These are phyloP conservation scores for Auriscalpium vulgare DNA, from an alignment of 768 basidiomycete species.

Conservation along the genomic window DNA sequence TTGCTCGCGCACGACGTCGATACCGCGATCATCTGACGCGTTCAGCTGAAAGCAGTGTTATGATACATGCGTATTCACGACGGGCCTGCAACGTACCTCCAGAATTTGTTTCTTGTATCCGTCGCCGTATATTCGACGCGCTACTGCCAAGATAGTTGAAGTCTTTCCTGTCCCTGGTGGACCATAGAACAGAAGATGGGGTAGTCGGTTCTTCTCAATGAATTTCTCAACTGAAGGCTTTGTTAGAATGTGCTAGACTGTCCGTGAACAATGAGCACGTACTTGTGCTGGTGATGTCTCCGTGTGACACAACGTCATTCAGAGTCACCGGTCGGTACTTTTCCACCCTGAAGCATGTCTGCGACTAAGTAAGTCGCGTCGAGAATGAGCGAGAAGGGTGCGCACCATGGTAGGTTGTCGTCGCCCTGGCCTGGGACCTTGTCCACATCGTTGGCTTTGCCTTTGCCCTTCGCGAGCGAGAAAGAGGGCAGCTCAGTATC, in stretches of 20 bases:
- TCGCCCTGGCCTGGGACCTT: conserved; percentile 29
- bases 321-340: conserved; percentile 91
- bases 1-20: conserved; percentile 97
- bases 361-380: conserved; percentile 3
- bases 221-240: conserved; percentile 78
- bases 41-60: conserved; percentile 55
- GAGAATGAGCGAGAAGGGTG: conserved; percentile 4
- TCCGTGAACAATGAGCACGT: conserved; percentile 21
- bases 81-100: conserved; percentile 47
- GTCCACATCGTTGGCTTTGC: conserved; percentile 43
- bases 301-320: conserved; percentile 93
- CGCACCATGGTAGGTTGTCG: conserved; percentile 83
- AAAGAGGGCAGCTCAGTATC: conserved; percentile 32
- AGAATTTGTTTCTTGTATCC: conserved; percentile 88
- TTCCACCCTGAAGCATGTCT: conserved; percentile 60
- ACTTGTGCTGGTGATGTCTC: conserved; percentile 95
- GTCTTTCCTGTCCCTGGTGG: conserved; percentile 99
- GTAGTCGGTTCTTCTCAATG: conserved; percentile 88
- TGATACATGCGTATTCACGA: background rate
- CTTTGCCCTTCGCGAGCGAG: conserved; percentile 58
- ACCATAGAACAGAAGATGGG: conserved; percentile 94
- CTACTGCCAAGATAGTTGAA: conserved; percentile 92
- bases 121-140: conserved; percentile 85
- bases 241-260: background rate
- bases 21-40: conserved; percentile 96